Evolutionary conservation across 2,329 filamentous ascomycete species (phyloP).

Genomic region (Endoconidiophora laricicola): DNA sequence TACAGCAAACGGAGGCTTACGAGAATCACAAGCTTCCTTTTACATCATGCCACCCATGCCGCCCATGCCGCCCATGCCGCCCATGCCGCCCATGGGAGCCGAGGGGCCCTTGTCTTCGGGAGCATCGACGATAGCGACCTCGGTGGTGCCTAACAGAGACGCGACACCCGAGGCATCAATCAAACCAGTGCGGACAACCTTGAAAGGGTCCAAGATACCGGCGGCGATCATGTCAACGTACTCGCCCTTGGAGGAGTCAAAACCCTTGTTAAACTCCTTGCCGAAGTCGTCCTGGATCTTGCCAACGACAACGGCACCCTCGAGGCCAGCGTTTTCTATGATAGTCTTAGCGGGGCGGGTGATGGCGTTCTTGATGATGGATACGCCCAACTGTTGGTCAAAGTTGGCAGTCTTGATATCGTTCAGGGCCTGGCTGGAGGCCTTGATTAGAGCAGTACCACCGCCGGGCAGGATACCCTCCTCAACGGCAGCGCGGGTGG

Average conservation of each 20-base stretch:
- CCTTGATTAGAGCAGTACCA: conserved; percentile 96
- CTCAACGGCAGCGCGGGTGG: conserved; percentile 94
- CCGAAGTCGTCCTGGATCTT: conserved; percentile 94
- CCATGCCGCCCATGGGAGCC: conserved; percentile 49
- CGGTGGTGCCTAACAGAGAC: conserved; percentile 90
- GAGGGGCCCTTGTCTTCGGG: conserved; percentile 73
- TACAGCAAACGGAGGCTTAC: neutral
- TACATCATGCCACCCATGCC: conserved; percentile 36
- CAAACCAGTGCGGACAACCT: conserved; percentile 94
- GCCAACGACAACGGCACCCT: conserved; percentile 90
- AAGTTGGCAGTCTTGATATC: conserved; percentile 85
- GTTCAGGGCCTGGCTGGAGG: conserved; percentile 71
- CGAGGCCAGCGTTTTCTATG: conserved; percentile 91
- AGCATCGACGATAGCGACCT: conserved; percentile 94
- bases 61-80: conserved; percentile 47
- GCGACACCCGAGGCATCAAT: conserved; percentile 92
- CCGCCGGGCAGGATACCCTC: conserved; percentile 97
- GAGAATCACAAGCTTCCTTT: conserved; percentile 17
- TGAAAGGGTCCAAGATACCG: conserved; percentile 97
- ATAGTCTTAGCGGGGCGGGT: conserved; percentile 88
- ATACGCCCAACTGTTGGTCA: conserved; percentile 96
- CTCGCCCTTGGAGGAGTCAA: conserved; percentile 90
- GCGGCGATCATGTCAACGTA: conserved; percentile 97
- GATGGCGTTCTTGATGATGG: conserved; percentile 95
- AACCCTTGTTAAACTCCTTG: conserved; percentile 92